Evolutionary conservation across 306 rosid species (phyloP), one percentile per base, ranked within the genome.

Genomic region (Ormosia semicastrata): DNA sequence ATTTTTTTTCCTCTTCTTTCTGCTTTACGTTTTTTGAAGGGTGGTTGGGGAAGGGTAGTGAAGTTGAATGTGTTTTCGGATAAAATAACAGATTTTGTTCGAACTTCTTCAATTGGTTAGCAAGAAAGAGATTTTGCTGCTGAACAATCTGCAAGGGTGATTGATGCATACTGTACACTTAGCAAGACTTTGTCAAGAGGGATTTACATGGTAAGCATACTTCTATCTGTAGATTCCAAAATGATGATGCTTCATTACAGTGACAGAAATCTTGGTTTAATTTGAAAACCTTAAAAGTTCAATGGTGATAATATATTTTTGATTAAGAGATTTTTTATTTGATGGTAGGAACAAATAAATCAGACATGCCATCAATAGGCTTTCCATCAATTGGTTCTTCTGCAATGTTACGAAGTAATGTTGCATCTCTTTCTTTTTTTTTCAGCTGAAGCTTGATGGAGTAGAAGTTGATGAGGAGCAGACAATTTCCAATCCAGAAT

Each of bases 111-210:
- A 10, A 69, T 85, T 85, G 73, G 50, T 53, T 73, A 95, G 99
- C 80, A 75, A 82, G 99, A 95, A 87, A 90, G 93, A 83, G 97
- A 85, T 66, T 91, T 86, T 84, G 94, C 99, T 69, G 98, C 98
- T 14, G 96, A 88, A 53, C 99, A 95, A 85, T 95, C 98, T 86
- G 93, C 94, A 67, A 89, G 91, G 82, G 97, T 95, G 81, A 93
- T 88, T 71, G 92, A 95, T 89, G 99, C 99, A 3, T 93, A 88
- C 78, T 85, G 66, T 34, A 95, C 98, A 0, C 98, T 95, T 65
- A 87, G 83, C 84, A 91, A 83, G 62, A 94, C 99, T n/a, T 87
- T 95, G 86, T 88, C 89, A 10, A 88, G 99, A 84, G 97, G 80
- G 24, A 87, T 91, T 77, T 95, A 95, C 82, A 67, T 95, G 78